Conservation (phyloP, 257 asterid species). For the Solanum lycopersicoides region DNA sequence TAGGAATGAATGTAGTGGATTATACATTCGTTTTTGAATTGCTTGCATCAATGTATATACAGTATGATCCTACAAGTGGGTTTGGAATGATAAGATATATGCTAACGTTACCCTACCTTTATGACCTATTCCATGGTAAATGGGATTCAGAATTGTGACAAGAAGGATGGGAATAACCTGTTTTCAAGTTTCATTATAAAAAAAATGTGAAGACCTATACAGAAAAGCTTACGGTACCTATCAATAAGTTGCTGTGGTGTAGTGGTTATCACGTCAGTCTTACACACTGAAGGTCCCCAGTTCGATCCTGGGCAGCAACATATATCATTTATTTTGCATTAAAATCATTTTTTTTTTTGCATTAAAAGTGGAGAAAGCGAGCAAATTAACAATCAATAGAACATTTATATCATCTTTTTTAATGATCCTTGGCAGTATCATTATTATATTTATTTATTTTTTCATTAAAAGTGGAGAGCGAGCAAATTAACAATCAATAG, state of each 20-base stretch:
- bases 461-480: too few species aligned
- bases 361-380: background rate
- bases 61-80: background rate
- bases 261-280: slow-evolving; percentile 53
- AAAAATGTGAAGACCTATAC: too few species aligned
- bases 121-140: background rate
- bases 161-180: too few species aligned
- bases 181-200: background rate
- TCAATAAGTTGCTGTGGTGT: slow-evolving; percentile 31
- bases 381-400: background rate
- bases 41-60: background rate
- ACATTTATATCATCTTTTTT: too few species aligned
- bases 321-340: background rate
- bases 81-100: background rate
- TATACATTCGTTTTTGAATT: background rate
- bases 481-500: too few species aligned
- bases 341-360: too few species aligned
- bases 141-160: background rate
- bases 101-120: background rate
- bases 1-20: background rate
- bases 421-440: too few species aligned
- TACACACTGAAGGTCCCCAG: slow-evolving; percentile 50
- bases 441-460: too few species aligned
- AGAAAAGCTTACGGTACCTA: accelerated
- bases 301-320: slow-evolving; percentile 44